Base-by-base conservation (phyloP, 2,329 filamentous ascomycete species). In the Aspergillus novoparasiticus region DNA sequence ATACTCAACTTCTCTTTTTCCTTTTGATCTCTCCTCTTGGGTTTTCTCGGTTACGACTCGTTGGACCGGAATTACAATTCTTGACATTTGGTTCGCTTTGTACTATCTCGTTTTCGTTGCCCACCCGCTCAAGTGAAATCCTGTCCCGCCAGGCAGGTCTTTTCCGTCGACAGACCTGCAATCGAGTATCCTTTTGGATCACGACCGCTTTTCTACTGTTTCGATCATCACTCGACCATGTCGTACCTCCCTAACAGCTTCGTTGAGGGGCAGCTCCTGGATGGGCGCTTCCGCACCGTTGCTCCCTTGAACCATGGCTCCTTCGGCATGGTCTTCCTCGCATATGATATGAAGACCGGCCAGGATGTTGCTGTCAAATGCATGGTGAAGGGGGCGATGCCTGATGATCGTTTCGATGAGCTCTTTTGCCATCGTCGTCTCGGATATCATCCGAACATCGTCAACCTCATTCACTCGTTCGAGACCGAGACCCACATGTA, bases 261-360 rank as follows among this genome's bases (percentile, higher is more conserved):
- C 58, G 70, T 75, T 43, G 67, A 73, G 62, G 76, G 73, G 6
- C 64, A 75, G 62, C 72, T 80, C 58, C 64, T 79, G 64, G 76
- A 78, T 68, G 93, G 92, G 78, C 94, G 95, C 70, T 99, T 95
- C 79, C 85, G 91, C 81, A 96, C 94, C 61, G 86, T 97, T 75
- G 92, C 94, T 70, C 94, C 95, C 62, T 90, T 99, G 82, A 99
- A 99, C 78, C 93, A 97, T 86, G 95, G 95, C 72, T 98, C 95
- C 61, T 99, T 98, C 76, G 95, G 95, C 76, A 96, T 98, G 92
- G 95, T 99, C 73, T 97, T 97, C 81, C 89, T 93, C 81, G 95
- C 94, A 64, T 90, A 86, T 77, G 93, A 99, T 78, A 84, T 89
- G 68, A 77, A 84, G 68, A 96, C 91, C 64, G 87, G 89, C 71